Percentiles rank a stretch among this genome's conserved stretches.
These are phyloP conservation scores for Leptographium galeiforme DNA, from an alignment of 2,329 filamentous ascomycete species.

Conservation along the genomic window DNA sequence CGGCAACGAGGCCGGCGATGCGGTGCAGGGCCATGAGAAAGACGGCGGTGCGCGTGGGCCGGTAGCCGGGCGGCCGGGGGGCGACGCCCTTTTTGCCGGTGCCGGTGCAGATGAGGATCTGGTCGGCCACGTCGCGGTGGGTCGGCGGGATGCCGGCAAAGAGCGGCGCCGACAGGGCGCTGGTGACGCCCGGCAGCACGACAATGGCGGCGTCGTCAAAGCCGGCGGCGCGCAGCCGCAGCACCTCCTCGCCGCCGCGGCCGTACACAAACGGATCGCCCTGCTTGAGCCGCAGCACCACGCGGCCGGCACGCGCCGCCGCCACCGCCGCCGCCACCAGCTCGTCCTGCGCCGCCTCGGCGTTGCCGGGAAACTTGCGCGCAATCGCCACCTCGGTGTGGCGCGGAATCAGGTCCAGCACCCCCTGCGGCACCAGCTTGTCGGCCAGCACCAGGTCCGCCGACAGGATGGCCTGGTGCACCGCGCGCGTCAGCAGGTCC, in stretches of 20 bases:
- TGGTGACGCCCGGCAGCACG: slow-evolving; percentile 84
- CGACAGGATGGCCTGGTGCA: slow-evolving; percentile 58
- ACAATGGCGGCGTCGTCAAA: slow-evolving; percentile 42
- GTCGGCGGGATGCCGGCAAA: slow-evolving; percentile 83
- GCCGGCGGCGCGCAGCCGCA: slow-evolving; percentile 64
- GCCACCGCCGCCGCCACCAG: slow-evolving; percentile 66
- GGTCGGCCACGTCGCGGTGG: slow-evolving; percentile 79
- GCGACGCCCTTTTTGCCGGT: slow-evolving; percentile 82
- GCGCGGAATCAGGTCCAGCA: slow-evolving; percentile 81
- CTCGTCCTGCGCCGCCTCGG: slow-evolving; percentile 84
- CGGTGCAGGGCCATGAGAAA: slow-evolving; percentile 94
- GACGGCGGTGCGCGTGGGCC: slow-evolving; percentile 67
- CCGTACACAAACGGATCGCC: slow-evolving; percentile 96
- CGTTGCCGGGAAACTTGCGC: slow-evolving; percentile 94
- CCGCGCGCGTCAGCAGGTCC: slow-evolving; percentile 74
- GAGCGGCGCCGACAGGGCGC: slow-evolving; percentile 71
- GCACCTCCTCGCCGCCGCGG: slow-evolving; percentile 82
- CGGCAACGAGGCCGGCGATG: slow-evolving; percentile 57
- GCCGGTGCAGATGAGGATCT: slow-evolving; percentile 91
- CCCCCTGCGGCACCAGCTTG: slow-evolving; percentile 72
- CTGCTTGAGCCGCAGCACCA: slow-evolving; percentile 83
- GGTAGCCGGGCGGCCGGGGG: slow-evolving; percentile 68
- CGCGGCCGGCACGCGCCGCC: slow-evolving; percentile 52
- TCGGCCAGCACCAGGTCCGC: slow-evolving; percentile 75
- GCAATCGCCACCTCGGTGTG: slow-evolving; percentile 84